These are phyloP conservation scores for Kazachstania martiniae DNA, from an alignment of 805 yeast genomes.

Conservation along the genomic window DNA sequence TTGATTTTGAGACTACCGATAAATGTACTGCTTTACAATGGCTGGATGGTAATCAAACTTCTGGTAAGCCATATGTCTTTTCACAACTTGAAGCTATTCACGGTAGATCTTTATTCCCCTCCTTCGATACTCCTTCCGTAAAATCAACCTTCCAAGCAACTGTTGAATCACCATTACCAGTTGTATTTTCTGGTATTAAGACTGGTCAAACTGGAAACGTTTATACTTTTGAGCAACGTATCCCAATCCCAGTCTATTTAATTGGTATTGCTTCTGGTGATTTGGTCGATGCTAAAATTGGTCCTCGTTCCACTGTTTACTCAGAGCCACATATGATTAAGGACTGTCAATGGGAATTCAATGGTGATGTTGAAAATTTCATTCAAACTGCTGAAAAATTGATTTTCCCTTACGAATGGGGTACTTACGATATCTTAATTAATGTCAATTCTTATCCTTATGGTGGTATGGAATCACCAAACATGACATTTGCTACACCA, in stretches of 20 bases:
- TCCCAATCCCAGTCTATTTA: slow-evolving; percentile 79
- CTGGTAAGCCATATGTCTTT: slow-evolving; percentile 58
- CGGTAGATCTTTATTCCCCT: slow-evolving; percentile 78
- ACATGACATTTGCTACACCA: slow-evolving; percentile 84
- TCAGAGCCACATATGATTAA: slow-evolving; percentile 62
- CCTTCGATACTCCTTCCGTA: slow-evolving; percentile 82
- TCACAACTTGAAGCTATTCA: slow-evolving; percentile 91
- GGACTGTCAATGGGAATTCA: slow-evolving; percentile 69
- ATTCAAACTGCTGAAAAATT: slow-evolving; percentile 61
- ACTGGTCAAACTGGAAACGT: slow-evolving; percentile 11
- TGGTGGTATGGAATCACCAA: slow-evolving; percentile 95
- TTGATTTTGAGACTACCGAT: slow-evolving; percentile 60
- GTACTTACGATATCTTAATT: slow-evolving; percentile 66
- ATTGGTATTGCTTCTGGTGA: slow-evolving; percentile 83
- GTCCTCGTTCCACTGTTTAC: slow-evolving; percentile 79
- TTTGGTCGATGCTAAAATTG: slow-evolving; percentile 52
- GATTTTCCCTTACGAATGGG: slow-evolving; percentile 78
- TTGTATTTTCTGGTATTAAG: slow-evolving; percentile 61
- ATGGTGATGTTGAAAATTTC: slow-evolving; percentile 70
- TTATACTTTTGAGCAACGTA: slow-evolving; percentile 54
- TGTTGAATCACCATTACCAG: slow-evolving; percentile 55
- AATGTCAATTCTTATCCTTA: slow-evolving; percentile 73
- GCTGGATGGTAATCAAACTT: slow-evolving; percentile 62
- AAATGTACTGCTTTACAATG: slow-evolving; percentile 81
- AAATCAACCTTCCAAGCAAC: slow-evolving; percentile 53